phyloP scores from a whole-genome alignment of 2,329 filamentous ascomycete species.

The Trichoderma koningii region DNA sequence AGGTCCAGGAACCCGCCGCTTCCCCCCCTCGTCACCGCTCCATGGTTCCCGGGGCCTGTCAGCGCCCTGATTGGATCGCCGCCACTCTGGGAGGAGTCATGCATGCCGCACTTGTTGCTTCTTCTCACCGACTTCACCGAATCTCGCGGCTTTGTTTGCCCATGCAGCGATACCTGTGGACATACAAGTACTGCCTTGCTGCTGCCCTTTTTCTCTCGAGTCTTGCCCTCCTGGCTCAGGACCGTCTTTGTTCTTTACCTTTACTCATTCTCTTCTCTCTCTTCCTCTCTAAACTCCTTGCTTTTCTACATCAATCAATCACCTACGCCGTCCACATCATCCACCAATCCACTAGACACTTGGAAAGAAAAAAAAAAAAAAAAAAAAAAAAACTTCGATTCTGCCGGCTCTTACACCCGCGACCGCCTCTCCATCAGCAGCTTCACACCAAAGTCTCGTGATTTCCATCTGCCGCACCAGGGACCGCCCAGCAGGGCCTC shows the following conservation, averaged over 20 bases:
- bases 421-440: slow-evolving; percentile 15
- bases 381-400: slow-evolving; percentile 16
- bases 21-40: slow-evolving; percentile 31
- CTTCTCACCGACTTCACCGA: slow-evolving; percentile 41
- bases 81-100: slow-evolving; percentile 28
- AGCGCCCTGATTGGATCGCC: slow-evolving; percentile 32
- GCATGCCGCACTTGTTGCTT: slow-evolving; percentile 30
- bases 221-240: slow-evolving; percentile 10
- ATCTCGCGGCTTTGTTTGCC: slow-evolving; percentile 30
- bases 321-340: background rate
- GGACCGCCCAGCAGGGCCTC: slow-evolving; percentile 25
- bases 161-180: background rate
- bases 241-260: slow-evolving; percentile 11
- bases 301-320: background rate
- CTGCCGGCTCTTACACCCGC: slow-evolving; percentile 19
- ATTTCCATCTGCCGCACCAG: slow-evolving; percentile 23
- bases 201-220: slow-evolving; percentile 11
- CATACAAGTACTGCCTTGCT: slow-evolving; percentile 16
- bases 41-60: slow-evolving; percentile 27
- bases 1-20: slow-evolving; percentile 29
- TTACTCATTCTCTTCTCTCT: background rate
- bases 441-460: slow-evolving; percentile 25
- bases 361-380: too few relatives aligned
- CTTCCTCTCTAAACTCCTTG: background rate
- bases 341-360: too few relatives aligned